Evolutionary conservation across 164 flowering plant genomes (phyloP).

Genomic region (Kalanchoe fedtschenkoi): DNA sequence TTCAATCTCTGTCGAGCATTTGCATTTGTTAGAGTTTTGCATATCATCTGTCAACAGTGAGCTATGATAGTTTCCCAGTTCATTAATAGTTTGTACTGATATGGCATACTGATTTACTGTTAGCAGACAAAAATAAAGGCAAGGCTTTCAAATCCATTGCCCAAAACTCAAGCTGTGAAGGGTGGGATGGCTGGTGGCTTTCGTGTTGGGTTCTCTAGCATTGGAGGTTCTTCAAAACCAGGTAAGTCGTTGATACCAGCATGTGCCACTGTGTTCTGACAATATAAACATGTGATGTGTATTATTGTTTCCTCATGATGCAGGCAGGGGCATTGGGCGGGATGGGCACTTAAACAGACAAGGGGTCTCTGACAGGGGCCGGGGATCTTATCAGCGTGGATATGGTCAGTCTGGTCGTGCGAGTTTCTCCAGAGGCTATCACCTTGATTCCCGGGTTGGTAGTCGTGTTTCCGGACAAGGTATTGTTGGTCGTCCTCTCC

Average conservation of each 20-base stretch:
- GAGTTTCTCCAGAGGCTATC: constrained; percentile 22
- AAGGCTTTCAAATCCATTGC: constrained; percentile 71
- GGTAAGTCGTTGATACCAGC: constrained; percentile 20
- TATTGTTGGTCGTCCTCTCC: no score
- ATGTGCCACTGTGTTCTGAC: background rate
- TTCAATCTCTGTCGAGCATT: no score
- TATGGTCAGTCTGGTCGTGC: constrained; percentile 37
- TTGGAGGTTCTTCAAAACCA: constrained; percentile 22
- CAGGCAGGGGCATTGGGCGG: constrained; percentile 36
- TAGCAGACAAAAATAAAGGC: constrained; percentile 50
- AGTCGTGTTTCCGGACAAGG: constrained; percentile 32
- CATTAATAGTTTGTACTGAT: background rate
- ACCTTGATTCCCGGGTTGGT: constrained; percentile 19
- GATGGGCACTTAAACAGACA: constrained; percentile 27
- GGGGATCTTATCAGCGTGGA: constrained; percentile 36
- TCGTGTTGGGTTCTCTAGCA: constrained; percentile 39
- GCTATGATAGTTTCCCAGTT: background rate
- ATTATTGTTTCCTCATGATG: constrained; percentile 14
- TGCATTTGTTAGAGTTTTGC: background rate
- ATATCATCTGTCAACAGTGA: background rate
- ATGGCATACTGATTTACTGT: constrained; percentile 7
- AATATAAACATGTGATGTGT: background rate
- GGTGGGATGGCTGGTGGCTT: constrained; percentile 80
- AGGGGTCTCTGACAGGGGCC: constrained; percentile 28
- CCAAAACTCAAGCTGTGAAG: constrained; percentile 77